A percentile compares a stretch with the other conserved stretches of the same genome.
Conservation (phyloP, 495 filamentous ascomycete genomes). For the Tuber aestivum region DNA sequence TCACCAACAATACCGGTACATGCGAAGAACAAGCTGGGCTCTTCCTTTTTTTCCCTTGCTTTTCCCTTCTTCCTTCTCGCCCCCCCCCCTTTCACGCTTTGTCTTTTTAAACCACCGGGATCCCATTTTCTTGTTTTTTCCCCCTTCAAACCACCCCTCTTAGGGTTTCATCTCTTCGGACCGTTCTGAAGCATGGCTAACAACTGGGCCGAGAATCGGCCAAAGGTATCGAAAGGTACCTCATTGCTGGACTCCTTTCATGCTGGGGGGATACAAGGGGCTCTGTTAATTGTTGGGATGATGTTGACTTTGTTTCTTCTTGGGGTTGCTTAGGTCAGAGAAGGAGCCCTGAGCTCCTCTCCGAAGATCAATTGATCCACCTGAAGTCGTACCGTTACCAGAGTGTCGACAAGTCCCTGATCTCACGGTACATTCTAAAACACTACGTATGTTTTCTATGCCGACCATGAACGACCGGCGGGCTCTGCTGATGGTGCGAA, state of each 20-base stretch:
- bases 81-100: slow-evolving; percentile 3
- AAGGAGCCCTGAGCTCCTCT: slow-evolving; percentile 56
- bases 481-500: slow-evolving; percentile 44
- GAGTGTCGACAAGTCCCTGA: slow-evolving; percentile 90
- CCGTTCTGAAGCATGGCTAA: slow-evolving; percentile 21
- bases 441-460: slow-evolving; percentile 68
- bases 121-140: not conserved
- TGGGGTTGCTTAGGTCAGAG: slow-evolving; percentile 26
- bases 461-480: not conserved
- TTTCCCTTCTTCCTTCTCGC: not conserved
- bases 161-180: not conserved
- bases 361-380: slow-evolving; percentile 67
- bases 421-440: slow-evolving; percentile 85
- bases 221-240: slow-evolving; percentile 33
- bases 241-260: slow-evolving; percentile 7
- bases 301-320: slow-evolving; percentile 8
- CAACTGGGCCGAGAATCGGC: slow-evolving; percentile 38
- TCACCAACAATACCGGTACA: not conserved
- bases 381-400: slow-evolving; percentile 96
- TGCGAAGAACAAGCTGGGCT: not conserved
- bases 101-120: not conserved
- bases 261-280: not conserved
- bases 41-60: not conserved
- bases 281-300: not conserved
- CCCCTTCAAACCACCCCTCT: slow-evolving; percentile 1